Conservation (phyloP, 768 basidiomycete species). For the Leccinum fibrillosum region DNA sequence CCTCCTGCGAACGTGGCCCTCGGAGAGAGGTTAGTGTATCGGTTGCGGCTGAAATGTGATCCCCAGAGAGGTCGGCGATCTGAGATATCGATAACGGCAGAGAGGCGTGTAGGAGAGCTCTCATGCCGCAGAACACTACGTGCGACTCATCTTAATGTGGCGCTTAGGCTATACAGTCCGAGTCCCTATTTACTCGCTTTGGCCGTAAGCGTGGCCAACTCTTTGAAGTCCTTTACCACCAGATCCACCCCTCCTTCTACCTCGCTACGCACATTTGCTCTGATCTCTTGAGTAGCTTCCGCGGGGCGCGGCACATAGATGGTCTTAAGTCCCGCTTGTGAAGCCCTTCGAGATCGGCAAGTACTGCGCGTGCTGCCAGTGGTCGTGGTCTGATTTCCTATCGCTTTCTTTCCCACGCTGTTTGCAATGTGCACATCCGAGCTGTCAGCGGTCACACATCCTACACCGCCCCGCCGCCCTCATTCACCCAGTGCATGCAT, state of each 20-base stretch:
- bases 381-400: too few species aligned
- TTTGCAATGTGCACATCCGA: too few species aligned
- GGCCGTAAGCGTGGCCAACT: conserved; percentile 37
- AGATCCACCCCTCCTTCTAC: conserved; percentile 57
- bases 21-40: not conserved
- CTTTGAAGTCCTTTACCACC: conserved; percentile 48
- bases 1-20: too few species aligned
- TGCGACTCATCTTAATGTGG: not conserved
- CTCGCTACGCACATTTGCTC: conserved; percentile 39
- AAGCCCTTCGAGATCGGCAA: conserved; percentile 48
- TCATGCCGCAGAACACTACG: not conserved
- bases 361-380: too few species aligned
- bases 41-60: not conserved
- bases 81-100: not conserved
- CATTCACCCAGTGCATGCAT: too few species aligned
- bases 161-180: not conserved
- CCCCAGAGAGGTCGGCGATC: not conserved
- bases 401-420: too few species aligned
- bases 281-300: conserved; percentile 37
- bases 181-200: conserved; percentile 12
- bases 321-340: conserved; percentile 50
- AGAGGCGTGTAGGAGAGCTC: not conserved
- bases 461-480: too few species aligned
- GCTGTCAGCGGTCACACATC: too few species aligned
- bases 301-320: conserved; percentile 53